Base-by-base conservation (phyloP, 2,329 filamentous ascomycete species). In the Cytospora leucostoma region DNA sequence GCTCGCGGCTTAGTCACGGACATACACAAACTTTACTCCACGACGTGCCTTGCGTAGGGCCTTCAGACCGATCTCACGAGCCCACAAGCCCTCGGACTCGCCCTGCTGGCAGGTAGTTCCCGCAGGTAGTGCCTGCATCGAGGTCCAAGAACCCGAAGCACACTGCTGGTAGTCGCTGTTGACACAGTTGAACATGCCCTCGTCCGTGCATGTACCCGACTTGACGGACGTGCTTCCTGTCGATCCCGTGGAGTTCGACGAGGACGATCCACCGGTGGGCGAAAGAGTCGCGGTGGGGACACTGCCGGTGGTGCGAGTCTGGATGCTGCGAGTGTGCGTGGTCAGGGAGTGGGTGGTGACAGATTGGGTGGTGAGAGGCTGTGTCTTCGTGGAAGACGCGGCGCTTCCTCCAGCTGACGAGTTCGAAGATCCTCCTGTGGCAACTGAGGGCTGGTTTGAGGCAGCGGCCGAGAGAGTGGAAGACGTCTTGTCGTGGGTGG, bases 141-240 rank as follows among this genome's bases (percentile, higher is more conserved):
- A 10, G 1, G 71, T 70, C 74, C 74, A 76, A 4, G 62, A 47
- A 0, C 74, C 74, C 3, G 67, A 69, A 1, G 74, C 74, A 59
- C 74, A 76, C 62, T 74, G 74, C 64, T 76, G 74, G 66, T 71
- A 76, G 8, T 67, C 56, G 4, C 65, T 66, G 33, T 74, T 72
- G 52, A 75, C 66, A 61, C 74, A 76, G 68, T 75, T 75, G 67
- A 72, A 75, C 66, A 69, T 70, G 54, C 74, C 74, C 64, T 76
- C 73, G 1, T 65, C 15, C 2, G 67, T 68, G 65, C 74, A 76
- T 4, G 70, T 15, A 27, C 76, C 75, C 8, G 69, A 69, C 51
- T 73, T 68, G 15, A 68, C 70, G 11, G 61, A 66, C 5, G 55
- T 44, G n/a, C 63, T 44, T 17, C 56, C 54, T 40, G 44, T 27